Evolutionary conservation across 306 rosid species (phyloP).

Genomic region (Malus asiatica): DNA sequence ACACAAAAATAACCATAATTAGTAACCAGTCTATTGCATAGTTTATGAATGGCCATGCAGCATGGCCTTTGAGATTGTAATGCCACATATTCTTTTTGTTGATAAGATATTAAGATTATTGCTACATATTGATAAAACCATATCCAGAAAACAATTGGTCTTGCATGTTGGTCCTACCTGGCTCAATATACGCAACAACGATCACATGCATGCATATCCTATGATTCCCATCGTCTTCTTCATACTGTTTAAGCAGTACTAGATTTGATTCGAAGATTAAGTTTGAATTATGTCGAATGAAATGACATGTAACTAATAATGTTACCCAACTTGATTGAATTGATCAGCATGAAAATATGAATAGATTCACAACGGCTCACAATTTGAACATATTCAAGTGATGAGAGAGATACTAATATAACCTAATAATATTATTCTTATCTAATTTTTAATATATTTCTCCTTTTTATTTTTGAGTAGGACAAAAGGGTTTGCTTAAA

Average conservation of each 20-base stretch:
- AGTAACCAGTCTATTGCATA: too few species aligned
- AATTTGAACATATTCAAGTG: background rate
- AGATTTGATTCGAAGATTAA: background rate
- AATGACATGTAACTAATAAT: background rate
- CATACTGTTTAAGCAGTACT: background rate
- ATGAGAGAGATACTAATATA: too few species aligned
- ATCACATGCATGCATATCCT: background rate
- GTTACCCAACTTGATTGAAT: background rate
- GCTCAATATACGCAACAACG: background rate
- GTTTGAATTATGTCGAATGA: background rate
- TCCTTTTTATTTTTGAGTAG: background rate
- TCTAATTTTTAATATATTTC: background rate
- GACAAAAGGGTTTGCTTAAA: background rate
- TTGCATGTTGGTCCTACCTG: background rate
- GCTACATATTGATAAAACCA: conserved; percentile 7
- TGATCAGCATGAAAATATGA: background rate
- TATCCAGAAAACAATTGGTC: conserved; percentile 1
- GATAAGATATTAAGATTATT: background rate
- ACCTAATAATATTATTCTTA: background rate
- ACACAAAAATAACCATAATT: too few species aligned
- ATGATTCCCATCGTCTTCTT: background rate
- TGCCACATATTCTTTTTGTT: conserved; percentile 5
- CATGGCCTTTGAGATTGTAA: background rate
- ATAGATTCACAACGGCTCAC: too few species aligned
- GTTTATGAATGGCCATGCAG: too few species aligned